Conservation (phyloP, 139 green algal genomes). For the Auxenochlorella pyrenoidosa region DNA sequence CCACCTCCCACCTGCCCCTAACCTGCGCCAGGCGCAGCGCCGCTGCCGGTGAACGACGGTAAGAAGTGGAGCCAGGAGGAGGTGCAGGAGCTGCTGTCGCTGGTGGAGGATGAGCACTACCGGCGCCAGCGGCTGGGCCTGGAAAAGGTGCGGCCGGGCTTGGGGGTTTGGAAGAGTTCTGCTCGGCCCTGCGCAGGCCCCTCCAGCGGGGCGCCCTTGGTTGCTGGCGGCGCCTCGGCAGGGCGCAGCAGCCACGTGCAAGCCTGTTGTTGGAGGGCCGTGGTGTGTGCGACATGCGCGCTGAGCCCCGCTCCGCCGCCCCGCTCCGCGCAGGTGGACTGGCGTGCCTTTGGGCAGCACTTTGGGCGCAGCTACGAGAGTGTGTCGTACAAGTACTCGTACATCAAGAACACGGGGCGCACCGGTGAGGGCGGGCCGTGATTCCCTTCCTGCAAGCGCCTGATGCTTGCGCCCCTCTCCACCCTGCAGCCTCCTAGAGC, state of each 20-base stretch:
- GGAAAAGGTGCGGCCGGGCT: slow-evolving; percentile 42
- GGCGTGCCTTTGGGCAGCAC: slow-evolving; percentile 49
- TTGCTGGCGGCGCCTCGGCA: too few relatives aligned
- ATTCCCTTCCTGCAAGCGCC: too few relatives aligned
- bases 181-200: too few relatives aligned
- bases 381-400: slow-evolving; percentile 53
- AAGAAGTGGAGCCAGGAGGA: slow-evolving; percentile 56
- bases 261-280: too few relatives aligned
- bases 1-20: not conserved
- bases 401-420: slow-evolving; percentile 52
- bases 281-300: too few relatives aligned
- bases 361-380: slow-evolving; percentile 54
- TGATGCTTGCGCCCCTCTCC: too few relatives aligned
- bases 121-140: slow-evolving; percentile 35
- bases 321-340: slow-evolving; percentile 31
- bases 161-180: too few relatives aligned
- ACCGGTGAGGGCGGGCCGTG: not conserved
- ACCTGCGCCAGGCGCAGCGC: not conserved
- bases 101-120: slow-evolving; percentile 51
- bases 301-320: too few relatives aligned
- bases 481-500: too few relatives aligned
- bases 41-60: slow-evolving; percentile 51
- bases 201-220: too few relatives aligned
- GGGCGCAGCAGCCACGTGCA: too few relatives aligned
- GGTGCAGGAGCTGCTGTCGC: slow-evolving; percentile 42